phyloP scores from a whole-genome alignment of 208 protist species.

The Herpetomonas muscarum region DNA sequence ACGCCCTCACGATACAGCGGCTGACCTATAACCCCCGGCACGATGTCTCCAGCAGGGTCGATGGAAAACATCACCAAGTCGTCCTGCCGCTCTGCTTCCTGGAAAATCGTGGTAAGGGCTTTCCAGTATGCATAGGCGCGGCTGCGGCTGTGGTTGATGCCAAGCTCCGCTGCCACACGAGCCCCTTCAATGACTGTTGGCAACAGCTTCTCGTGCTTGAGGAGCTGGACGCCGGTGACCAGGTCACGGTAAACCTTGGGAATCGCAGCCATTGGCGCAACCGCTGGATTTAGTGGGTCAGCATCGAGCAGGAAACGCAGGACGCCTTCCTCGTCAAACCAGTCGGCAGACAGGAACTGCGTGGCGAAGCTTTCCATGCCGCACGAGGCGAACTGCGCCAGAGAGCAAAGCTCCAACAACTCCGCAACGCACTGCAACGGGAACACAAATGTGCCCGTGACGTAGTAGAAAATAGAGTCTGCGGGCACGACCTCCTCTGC shows the following conservation, averaged over 20 bases:
- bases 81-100: conserved; percentile 41
- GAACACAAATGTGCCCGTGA: conserved; percentile 62
- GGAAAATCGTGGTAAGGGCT: conserved; percentile 26
- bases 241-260: conserved; percentile 63
- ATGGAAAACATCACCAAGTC: conserved; percentile 44
- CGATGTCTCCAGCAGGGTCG: conserved; percentile 6
- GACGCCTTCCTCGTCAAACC: conserved; percentile 53
- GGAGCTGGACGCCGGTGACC: conserved; percentile 46
- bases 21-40: conserved; percentile 1
- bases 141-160: background rate
- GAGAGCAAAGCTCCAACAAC: conserved; percentile 61
- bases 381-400: conserved; percentile 36
- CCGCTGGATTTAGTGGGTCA: conserved; percentile 62
- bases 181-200: conserved; percentile 37
- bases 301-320: conserved; percentile 56
- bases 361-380: conserved; percentile 53
- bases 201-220: conserved; percentile 52
- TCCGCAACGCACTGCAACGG: conserved; percentile 72
- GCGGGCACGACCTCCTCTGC: too few relatives aligned
- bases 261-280: conserved; percentile 66
- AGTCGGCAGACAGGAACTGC: conserved; percentile 51
- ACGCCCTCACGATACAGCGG: conserved; percentile 14
- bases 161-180: conserved; percentile 14
- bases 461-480: conserved; percentile 9
- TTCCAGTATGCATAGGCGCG: conserved; percentile 54